Percentiles rank a stretch among this genome's conserved stretches.
These are phyloP conservation scores for Thinopyrum obtusiflorum DNA, from an alignment of 202 grass and related monocot species.

Conservation along the genomic window DNA sequence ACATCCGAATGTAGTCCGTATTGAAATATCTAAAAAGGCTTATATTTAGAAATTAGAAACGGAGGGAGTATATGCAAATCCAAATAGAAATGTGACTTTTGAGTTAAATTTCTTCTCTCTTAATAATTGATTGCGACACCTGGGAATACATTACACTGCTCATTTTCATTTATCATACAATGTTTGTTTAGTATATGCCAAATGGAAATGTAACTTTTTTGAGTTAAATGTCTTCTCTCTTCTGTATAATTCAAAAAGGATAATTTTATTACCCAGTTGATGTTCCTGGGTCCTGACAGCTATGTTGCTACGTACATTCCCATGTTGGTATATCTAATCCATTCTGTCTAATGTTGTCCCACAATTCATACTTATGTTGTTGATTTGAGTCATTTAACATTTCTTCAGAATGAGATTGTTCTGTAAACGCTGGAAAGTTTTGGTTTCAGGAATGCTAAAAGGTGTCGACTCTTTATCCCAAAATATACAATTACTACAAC, in stretches of 20 bases:
- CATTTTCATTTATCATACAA: background rate
- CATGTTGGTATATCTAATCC: background rate
- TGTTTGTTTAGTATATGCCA: background rate
- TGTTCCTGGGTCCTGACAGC: background rate
- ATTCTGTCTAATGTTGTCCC: background rate
- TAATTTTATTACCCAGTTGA: background rate
- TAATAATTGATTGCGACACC: no score
- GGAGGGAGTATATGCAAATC: background rate
- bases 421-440: background rate
- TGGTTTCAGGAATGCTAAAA: slow-evolving; percentile 5
- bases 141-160: background rate
- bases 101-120: background rate
- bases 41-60: no score
- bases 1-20: no score
- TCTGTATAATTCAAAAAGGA: background rate
- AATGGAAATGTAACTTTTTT: background rate
- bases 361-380: slow-evolving; percentile 8
- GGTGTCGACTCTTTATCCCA: background rate
- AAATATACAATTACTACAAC: background rate
- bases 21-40: no score
- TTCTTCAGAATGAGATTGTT: slow-evolving; percentile 13
- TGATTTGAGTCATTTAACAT: background rate
- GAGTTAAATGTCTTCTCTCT: background rate
- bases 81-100: background rate
- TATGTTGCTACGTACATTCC: background rate